Conservation (phyloP, 1,284 basidiomycete species). For the Pholiota adiposa region DNA sequence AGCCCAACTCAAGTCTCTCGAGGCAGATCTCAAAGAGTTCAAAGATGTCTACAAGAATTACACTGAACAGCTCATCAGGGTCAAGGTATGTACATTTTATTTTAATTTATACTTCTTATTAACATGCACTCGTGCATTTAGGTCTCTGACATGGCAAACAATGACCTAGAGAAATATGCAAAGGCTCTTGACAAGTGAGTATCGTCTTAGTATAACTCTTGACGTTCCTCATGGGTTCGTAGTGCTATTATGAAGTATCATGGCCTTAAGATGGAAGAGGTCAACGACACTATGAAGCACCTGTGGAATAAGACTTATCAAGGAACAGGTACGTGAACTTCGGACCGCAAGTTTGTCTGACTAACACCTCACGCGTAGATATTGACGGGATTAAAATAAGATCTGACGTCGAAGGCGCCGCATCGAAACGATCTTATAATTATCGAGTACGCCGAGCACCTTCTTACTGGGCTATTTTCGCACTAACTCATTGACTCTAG, state of each 20-base stretch:
- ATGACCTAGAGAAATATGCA: conserved; percentile 95
- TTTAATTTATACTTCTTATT: not conserved
- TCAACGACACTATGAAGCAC: conserved; percentile 95
- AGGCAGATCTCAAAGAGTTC: conserved; percentile 85
- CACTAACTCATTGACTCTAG: conserved; percentile 45
- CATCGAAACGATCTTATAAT: conserved; percentile 93
- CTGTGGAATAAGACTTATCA: conserved; percentile 99
- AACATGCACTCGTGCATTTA: conserved; percentile 31
- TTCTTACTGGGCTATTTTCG: conserved; percentile 13
- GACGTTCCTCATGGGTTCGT: conserved; percentile 17
- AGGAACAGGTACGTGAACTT: conserved; percentile 77
- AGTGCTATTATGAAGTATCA: conserved; percentile 99
- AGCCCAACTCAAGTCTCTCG: conserved; percentile 68
- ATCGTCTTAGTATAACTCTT: not conserved
- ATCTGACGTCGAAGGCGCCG: conserved; percentile 90
- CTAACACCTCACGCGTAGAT: conserved; percentile 55
- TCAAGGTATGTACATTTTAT: conserved; percentile 66
- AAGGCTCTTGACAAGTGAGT: conserved; percentile 93
- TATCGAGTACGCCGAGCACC: conserved; percentile 74
- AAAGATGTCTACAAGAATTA: conserved; percentile 87
- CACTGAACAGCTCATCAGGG: conserved; percentile 90
- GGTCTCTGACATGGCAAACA: conserved; percentile 95
- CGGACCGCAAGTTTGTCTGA: conserved; percentile 13
- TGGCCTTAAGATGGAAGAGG: conserved; percentile 99
- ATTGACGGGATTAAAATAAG: conserved; percentile 97